Evolutionary conservation across 2,329 filamentous ascomycete genomes (phyloP), one percentile per base, ranked within the genome.

Genomic region (Penicillium digitatum): DNA sequence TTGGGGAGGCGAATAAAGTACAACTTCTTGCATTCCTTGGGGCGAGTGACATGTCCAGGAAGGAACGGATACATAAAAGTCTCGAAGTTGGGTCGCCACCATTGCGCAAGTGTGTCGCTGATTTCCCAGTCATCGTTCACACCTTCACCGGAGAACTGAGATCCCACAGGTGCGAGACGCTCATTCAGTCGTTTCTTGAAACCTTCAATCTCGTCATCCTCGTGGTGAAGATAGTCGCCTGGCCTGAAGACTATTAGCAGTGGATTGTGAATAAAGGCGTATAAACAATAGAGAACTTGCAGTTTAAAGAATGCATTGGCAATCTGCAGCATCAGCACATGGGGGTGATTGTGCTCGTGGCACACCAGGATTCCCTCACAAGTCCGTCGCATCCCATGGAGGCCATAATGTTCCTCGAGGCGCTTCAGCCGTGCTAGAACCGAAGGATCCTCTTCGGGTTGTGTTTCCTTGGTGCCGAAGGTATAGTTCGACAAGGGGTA

Each of bases 1-100:
- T 91, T 86, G 0, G 94, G 94, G 27, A 99, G 80, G 72, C 96
- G 90, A 62, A 99, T 96, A 59, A 97, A 91, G 76, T 97, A 99
- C 39, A 97, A 82, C 81, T 99, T 99, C 81, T 99, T 99, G 79
- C 93, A 96, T 79, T 99, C 94, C 79, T 99, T 99, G 8, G 94
- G 94, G 49, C 94, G 82, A 18, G 93, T 96, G 59, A 96, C 90
- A 76, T 99, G 94, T 18, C 92, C 90, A 8, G 94, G 94, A 54
- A 97, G 87, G 75, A 96, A 99, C 0, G 94, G 94, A 73, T 99
- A 99, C 91, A 99, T 96, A 81, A 97, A 97, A 2, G 94, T 97
- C 80, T 99, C 94, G 72, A 97, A 96, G 79, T 97, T 99, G 51
- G 94, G 94, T 55, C 94, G 83, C 91, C 93, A 99, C 94, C 94